Evolutionary conservation across 1,284 basidiomycete species (phyloP), one percentile per base, ranked within the genome.

Genomic region (Heterobasidion annosum): DNA sequence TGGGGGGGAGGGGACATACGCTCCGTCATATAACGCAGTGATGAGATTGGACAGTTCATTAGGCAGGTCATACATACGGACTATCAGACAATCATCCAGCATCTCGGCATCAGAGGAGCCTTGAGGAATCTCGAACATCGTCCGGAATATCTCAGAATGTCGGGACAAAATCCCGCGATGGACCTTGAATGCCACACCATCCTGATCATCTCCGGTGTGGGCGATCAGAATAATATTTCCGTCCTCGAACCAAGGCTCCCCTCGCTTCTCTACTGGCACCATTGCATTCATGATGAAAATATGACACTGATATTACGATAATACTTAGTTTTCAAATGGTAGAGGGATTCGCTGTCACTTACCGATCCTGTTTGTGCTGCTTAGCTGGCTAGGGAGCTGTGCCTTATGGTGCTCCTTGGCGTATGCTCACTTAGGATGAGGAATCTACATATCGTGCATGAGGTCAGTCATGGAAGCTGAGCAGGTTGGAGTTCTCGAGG

Each of bases 241-340:
- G 60, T 83, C 81, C 13, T 79, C 74, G 62, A 83, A 80, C 76
- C 76, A 82, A 15, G 78, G 78, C 67, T 80, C 67, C 18, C 69
- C 69, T 43, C 64, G 63, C 46, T 56, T 59, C 25, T 58, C 52
- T 1, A 45, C 48, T 8, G 61, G 63, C 16, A 54, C 50, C 48
- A 50, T 50, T 15, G n/a, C 16, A 18, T 34, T 18, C 49, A 50
- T 19, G 49, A 5, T 13, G 6, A 43, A 16, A 7, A 16, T 16
- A 43, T 13, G 16, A 16, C 16, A 16, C 40, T 13, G 40, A 43
- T 1, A 25, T 25, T 25, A 5, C 3, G 3, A 25, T 25, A 25
- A 25, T 25, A 25, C 25, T 25, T 25, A 25, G 25, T 25, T 4
- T 25, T 5, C 25, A 25, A 25, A 25, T 4, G 25, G 25, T 25